These are phyloP conservation scores for Colletotrichum cereale DNA, from an alignment of 2,329 filamentous ascomycete species.

Conservation along the genomic window DNA sequence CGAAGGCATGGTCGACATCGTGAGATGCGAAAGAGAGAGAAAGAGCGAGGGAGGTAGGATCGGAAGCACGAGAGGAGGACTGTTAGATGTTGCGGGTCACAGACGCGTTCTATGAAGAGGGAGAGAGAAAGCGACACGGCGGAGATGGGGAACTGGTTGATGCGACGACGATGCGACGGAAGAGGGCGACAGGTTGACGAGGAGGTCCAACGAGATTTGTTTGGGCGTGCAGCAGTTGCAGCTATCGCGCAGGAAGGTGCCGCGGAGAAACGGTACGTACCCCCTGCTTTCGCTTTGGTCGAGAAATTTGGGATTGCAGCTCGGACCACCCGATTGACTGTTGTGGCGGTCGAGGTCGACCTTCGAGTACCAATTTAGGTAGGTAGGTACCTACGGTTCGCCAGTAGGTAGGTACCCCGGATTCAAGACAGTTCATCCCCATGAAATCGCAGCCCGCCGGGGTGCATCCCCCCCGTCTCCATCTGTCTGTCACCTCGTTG, in stretches of 20 bases:
- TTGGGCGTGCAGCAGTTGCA: not conserved
- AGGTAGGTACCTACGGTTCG: not conserved
- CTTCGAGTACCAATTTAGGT: not conserved
- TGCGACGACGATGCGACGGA: not conserved
- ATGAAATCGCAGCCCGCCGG: not conserved
- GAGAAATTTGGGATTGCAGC: not conserved
- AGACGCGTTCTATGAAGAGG: not conserved
- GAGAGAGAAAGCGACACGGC: not conserved
- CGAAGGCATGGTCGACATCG: conserved; percentile 22
- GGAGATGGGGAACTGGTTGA: too few species aligned
- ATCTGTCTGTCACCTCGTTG: not conserved
- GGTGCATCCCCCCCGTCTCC: not conserved
- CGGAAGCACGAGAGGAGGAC: not conserved
- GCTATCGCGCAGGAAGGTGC: conserved; percentile 1
- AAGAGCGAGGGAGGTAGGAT: not conserved
- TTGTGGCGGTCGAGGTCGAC: not conserved
- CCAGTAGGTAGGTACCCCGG: not conserved
- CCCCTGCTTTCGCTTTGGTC: not conserved
- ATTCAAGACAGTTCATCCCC: not conserved
- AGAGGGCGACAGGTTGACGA: not conserved
- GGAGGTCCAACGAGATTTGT: not conserved
- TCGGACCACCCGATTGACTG: not conserved
- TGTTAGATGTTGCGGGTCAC: not conserved
- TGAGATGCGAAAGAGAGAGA: not conserved
- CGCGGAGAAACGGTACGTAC: not conserved